These are phyloP conservation scores for Ophiostoma australiae DNA, from an alignment of 2,329 filamentous ascomycete species.

Conservation along the genomic window DNA sequence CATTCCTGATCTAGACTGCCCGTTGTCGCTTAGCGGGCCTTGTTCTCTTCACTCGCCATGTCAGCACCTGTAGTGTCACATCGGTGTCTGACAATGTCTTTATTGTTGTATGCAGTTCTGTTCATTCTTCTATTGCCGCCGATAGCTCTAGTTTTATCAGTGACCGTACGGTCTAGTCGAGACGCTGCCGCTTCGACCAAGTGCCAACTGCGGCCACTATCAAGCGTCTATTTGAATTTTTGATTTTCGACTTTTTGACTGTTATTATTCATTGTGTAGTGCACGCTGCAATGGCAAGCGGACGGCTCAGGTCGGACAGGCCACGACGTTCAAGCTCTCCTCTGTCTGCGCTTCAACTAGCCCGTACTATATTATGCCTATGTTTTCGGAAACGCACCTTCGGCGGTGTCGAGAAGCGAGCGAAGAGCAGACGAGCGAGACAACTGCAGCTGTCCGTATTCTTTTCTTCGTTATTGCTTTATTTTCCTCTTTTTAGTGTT, in stretches of 20 bases:
- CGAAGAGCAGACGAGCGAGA: conserved; percentile 22
- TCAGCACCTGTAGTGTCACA: not conserved
- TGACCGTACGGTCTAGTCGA: no score
- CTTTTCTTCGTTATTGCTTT: not conserved
- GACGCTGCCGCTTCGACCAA: no score
- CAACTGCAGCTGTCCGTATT: conserved; percentile 6
- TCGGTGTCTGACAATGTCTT: not conserved
- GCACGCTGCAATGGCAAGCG: not conserved
- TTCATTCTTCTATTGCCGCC: not conserved
- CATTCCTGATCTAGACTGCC: not conserved
- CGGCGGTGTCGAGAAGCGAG: conserved; percentile 26
- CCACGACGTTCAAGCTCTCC: not conserved
- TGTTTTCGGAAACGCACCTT: conserved; percentile 5
- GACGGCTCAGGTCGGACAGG: not conserved
- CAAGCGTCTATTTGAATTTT: no score
- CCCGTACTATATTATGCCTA: not conserved
- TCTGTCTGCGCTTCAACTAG: not conserved
- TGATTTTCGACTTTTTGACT: no score
- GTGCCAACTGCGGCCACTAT: no score
- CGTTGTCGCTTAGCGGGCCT: conserved; percentile 9
- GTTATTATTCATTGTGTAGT: no score
- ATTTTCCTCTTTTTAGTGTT: no score
- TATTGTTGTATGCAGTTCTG: not conserved
- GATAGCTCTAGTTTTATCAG: not conserved
- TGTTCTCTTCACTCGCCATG: conserved; percentile 15